Evolutionary conservation across 208 protist genomes (phyloP).

Genomic region (Crithidia thermophila): DNA sequence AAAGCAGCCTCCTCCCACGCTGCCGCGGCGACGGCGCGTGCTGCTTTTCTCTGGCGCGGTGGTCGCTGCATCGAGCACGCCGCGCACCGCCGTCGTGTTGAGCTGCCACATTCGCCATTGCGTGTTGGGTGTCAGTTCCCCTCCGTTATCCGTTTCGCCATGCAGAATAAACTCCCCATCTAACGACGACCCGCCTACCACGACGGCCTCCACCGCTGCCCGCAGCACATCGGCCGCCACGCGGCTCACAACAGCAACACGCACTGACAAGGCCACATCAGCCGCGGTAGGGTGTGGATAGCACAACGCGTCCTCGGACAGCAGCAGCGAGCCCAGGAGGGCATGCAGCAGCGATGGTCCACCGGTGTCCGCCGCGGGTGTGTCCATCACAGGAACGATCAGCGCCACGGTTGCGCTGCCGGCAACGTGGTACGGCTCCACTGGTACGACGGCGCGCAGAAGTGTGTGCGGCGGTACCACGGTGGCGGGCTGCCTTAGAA

Average conservation of each 20-base stretch:
- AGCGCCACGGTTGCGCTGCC: neutral
- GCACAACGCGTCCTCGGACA: conserved; percentile 17
- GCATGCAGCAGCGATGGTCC: neutral
- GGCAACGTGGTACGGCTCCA: neutral
- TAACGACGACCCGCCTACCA: neutral
- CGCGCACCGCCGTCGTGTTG: conserved; percentile 1
- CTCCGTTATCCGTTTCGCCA: neutral
- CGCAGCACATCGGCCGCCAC: neutral
- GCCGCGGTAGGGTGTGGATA: neutral
- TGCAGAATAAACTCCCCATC: neutral
- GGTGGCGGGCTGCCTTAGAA: too few relatives aligned
- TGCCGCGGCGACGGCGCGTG: too few relatives aligned
- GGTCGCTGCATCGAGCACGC: neutral
- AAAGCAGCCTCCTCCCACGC: neutral
- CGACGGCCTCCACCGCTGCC: neutral
- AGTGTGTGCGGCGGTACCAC: neutral
- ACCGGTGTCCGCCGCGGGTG: neutral
- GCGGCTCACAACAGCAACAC: neutral
- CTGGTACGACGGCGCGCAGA: neutral
- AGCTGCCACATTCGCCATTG: conserved; percentile 9
- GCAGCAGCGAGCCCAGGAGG: conserved; percentile 12
- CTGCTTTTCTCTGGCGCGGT: too few relatives aligned
- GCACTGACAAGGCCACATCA: neutral
- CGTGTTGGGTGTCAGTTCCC: neutral
- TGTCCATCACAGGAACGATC: neutral